phyloP scores from a whole-genome alignment of 2,329 filamentous ascomycete species.

The Alternaria alternata region DNA sequence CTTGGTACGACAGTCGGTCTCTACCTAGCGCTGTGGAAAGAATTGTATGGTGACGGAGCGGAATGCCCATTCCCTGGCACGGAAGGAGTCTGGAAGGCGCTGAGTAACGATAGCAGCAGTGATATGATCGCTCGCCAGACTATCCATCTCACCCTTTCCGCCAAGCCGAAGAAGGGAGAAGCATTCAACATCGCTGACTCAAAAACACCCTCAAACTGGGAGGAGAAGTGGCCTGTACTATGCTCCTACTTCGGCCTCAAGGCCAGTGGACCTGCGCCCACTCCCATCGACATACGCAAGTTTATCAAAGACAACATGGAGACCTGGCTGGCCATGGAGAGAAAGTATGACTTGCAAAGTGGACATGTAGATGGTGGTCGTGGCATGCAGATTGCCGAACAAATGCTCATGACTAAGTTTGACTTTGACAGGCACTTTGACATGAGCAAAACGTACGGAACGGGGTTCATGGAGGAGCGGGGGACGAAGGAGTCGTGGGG shows the following conservation, averaged over 20 bases:
- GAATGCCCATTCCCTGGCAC: slow-evolving; percentile 53
- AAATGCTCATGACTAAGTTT: slow-evolving; percentile 55
- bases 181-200: slow-evolving; percentile 56
- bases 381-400: slow-evolving; percentile 52
- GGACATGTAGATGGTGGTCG: slow-evolving; percentile 51
- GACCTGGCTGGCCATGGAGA: slow-evolving; percentile 33
- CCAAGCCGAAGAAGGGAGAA: slow-evolving; percentile 45
- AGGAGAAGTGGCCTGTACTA: slow-evolving; percentile 56
- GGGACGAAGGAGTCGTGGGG: slow-evolving; percentile 52
- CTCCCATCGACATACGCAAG: slow-evolving; percentile 33
- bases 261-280: slow-evolving; percentile 39
- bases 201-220: slow-evolving; percentile 50
- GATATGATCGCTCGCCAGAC: slow-evolving; percentile 55
- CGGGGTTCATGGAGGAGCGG: slow-evolving; percentile 55
- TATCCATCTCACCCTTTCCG: slow-evolving; percentile 52
- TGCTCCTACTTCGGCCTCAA: slow-evolving; percentile 57
- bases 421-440: slow-evolving; percentile 58
- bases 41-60: slow-evolving; percentile 50
- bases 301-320: slow-evolving; percentile 42
- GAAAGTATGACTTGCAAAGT: slow-evolving; percentile 43
- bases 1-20: slow-evolving; percentile 48
- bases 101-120: slow-evolving; percentile 48
- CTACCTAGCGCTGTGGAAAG: slow-evolving; percentile 49
- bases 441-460: slow-evolving; percentile 54
- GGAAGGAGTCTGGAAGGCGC: slow-evolving; percentile 46